Evolutionary conservation across 2,329 filamentous ascomycete species (phyloP).

Genomic region (Daldinia eschscholtzii): DNA sequence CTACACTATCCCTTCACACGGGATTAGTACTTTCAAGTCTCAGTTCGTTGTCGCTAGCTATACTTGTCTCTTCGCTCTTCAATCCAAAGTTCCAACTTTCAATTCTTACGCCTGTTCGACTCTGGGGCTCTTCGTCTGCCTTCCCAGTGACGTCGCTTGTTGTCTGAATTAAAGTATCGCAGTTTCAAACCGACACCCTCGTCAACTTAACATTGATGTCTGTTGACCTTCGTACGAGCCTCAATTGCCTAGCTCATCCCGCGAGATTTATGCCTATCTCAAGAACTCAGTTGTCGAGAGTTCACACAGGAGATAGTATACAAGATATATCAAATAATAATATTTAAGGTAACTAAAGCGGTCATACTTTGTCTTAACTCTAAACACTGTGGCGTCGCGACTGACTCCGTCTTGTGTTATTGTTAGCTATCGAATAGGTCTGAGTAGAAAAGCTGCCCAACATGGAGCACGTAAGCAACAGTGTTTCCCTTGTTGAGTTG

Average conservation of each 20-base stretch:
- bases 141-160: constrained; percentile 42
- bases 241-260: constrained; percentile 68
- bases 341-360: constrained; percentile 50
- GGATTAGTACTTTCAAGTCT: constrained; percentile 39
- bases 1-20: constrained; percentile 41
- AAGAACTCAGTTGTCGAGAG: constrained; percentile 66
- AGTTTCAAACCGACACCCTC: constrained; percentile 44
- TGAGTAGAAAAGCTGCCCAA: constrained; percentile 50
- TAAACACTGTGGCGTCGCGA: constrained; percentile 8
- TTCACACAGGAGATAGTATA: constrained; percentile 69
- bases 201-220: constrained; percentile 67
- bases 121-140: constrained; percentile 34
- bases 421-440: constrained; percentile 28
- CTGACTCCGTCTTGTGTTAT: constrained; percentile 22
- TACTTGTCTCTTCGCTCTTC: constrained; percentile 25
- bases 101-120: constrained; percentile 25
- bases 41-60: constrained; percentile 36
- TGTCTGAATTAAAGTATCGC: constrained; percentile 34
- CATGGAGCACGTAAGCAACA: constrained; percentile 59
- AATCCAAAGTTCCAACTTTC: constrained; percentile 19
- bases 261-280: constrained; percentile 70
- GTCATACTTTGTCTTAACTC: constrained; percentile 14
- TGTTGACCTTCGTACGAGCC: constrained; percentile 68
- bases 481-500: constrained; percentile 48
- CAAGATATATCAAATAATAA: constrained; percentile 64